These are phyloP conservation scores for Phaeosphaeriaceae sp. DNA, from an alignment of 2,329 filamentous ascomycete genomes.

Conservation along the genomic window DNA sequence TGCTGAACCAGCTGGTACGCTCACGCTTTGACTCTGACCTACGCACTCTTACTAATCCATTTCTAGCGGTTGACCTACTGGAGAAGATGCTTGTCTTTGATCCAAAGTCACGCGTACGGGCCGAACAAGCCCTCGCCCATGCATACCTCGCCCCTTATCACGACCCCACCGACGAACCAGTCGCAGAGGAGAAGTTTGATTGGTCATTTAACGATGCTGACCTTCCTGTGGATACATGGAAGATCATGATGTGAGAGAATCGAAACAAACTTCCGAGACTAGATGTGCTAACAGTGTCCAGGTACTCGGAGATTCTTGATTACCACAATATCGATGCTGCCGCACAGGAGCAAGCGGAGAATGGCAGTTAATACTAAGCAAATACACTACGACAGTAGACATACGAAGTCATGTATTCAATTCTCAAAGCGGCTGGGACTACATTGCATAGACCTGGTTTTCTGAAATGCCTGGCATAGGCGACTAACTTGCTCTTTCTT, in stretches of 20 bases:
- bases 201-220: conserved; percentile 99
- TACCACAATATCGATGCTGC: conserved; percentile 93
- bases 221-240: conserved; percentile 98
- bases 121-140: conserved; percentile 83
- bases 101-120: conserved; percentile 92
- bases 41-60: conserved; percentile 4
- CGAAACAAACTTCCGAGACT: no score
- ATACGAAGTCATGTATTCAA: conserved; percentile 16
- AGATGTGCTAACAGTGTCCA: conserved; percentile 48
- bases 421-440: conserved; percentile 16
- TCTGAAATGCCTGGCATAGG: conserved; percentile 20
- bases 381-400: conserved; percentile 10
- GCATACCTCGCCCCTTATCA: conserved; percentile 97
- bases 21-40: neutral
- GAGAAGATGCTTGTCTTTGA: conserved; percentile 99
- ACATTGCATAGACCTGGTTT: conserved; percentile 17
- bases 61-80: conserved; percentile 83
- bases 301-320: conserved; percentile 98
- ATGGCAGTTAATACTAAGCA: conserved; percentile 35
- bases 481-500: conserved; percentile 23
- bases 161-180: conserved; percentile 94
- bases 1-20: conserved; percentile 80
- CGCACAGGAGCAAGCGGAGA: conserved; percentile 40
- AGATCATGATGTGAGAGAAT: conserved; percentile 94
- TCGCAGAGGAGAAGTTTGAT: conserved; percentile 96